phyloP scores from a whole-genome alignment of 2,329 filamentous ascomycete genomes.

The Blastomyces gilchristii region DNA sequence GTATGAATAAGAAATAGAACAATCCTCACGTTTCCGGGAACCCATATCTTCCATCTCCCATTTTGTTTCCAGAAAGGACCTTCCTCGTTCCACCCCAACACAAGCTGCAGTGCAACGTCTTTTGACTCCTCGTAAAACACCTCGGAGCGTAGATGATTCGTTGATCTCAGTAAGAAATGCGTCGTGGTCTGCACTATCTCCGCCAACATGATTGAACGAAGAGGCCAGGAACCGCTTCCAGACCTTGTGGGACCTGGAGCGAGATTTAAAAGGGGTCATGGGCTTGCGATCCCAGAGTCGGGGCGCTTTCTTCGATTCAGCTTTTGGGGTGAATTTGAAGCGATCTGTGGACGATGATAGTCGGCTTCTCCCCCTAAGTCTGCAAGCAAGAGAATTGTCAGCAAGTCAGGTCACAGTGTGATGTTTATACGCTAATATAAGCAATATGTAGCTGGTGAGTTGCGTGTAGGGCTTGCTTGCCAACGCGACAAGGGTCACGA shows the following conservation, averaged over 20 bases:
- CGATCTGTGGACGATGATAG: conserved; percentile 12
- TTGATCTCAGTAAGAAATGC: conserved; percentile 24
- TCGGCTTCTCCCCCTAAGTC: not conserved
- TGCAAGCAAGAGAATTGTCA: not conserved
- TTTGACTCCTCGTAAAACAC: conserved; percentile 29
- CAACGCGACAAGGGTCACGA: not conserved
- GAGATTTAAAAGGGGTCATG: conserved; percentile 31
- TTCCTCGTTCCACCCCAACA: conserved; percentile 18
- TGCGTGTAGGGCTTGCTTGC: not conserved
- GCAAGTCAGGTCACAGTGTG: not conserved
- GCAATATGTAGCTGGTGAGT: not conserved
- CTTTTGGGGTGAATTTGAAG: conserved; percentile 36
- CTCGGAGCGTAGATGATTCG: conserved; percentile 22
- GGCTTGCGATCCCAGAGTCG: conserved; percentile 39
- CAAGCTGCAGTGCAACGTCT: conserved; percentile 23
- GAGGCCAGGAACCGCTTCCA: conserved; percentile 37
- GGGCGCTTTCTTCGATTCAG: conserved; percentile 24
- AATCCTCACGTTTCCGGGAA: conserved; percentile 24
- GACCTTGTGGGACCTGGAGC: conserved; percentile 35
- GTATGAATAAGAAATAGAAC: not conserved
- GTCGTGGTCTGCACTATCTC: conserved; percentile 18
- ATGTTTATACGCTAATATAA: not conserved
- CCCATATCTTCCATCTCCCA: conserved; percentile 28
- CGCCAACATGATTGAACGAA: conserved; percentile 19
- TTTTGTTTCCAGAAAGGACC: conserved; percentile 34